phyloP scores from a whole-genome alignment of 257 asterid species.

The Hygrophila difformis region DNA sequence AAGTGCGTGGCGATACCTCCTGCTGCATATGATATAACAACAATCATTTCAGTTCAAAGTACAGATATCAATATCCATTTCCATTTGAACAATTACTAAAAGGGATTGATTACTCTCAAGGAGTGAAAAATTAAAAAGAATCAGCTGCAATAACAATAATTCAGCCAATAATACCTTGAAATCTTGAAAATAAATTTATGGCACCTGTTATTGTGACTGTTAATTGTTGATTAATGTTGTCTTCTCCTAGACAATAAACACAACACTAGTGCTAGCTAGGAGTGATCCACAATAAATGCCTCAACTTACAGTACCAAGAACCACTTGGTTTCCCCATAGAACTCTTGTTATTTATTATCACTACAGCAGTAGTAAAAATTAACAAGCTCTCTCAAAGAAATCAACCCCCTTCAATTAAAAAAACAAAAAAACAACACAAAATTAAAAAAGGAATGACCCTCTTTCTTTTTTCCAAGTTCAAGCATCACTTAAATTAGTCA shows the following conservation, averaged over 20 bases:
- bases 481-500: not conserved
- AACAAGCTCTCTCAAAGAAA: not conserved
- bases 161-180: too few relatives aligned
- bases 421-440: constrained; percentile 7
- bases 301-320: constrained; percentile 36
- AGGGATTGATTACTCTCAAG: too few relatives aligned
- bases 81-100: too few relatives aligned
- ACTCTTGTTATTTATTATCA: constrained; percentile 2
- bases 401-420: not conserved
- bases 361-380: not conserved
- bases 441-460: not conserved
- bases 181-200: too few relatives aligned
- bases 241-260: too few relatives aligned
- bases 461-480: not conserved
- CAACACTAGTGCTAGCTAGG: too few relatives aligned
- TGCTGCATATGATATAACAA: constrained; percentile 38
- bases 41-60: not conserved
- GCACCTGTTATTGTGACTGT: too few relatives aligned
- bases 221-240: too few relatives aligned
- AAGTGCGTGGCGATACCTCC: constrained; percentile 96
- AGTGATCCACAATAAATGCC: too few relatives aligned
- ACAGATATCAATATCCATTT: too few relatives aligned
- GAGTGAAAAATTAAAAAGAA: too few relatives aligned
- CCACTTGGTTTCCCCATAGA: constrained; percentile 16
- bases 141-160: too few relatives aligned